These are phyloP conservation scores for Juncus effusus DNA, from an alignment of 176 grass and related monocot genomes.

Conservation along the genomic window DNA sequence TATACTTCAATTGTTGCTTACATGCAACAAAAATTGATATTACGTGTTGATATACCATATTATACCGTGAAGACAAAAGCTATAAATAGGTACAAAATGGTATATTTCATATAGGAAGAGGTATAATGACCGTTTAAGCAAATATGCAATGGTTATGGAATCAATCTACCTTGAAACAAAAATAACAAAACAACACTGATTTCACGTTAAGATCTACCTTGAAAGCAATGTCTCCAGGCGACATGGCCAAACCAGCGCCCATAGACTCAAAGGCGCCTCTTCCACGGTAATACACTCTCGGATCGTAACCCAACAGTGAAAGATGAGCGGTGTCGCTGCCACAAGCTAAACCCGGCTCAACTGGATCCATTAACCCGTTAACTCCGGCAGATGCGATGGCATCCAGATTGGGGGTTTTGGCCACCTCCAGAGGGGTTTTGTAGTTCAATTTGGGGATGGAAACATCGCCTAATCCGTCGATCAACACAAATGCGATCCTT, in stretches of 20 bases:
- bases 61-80: too few species aligned
- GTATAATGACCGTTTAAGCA: too few species aligned
- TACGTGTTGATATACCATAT: too few species aligned
- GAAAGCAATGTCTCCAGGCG: conserved; percentile 92
- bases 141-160: too few species aligned
- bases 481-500: conserved; percentile 66
- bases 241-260: conserved; percentile 87
- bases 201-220: conserved; percentile 36
- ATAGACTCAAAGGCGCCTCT: conserved; percentile 96
- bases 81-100: too few species aligned
- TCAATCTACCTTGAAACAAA: too few species aligned
- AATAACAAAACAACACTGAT: too few species aligned
- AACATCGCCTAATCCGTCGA: conserved; percentile 84
- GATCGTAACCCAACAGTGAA: conserved; percentile 79
- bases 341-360: conserved; percentile 76
- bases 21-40: too few species aligned
- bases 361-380: conserved; percentile 87
- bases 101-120: too few species aligned
- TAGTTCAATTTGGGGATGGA: conserved; percentile 45
- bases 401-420: conserved; percentile 44
- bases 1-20: too few species aligned
- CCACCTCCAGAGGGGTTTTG: conserved; percentile 48
- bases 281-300: conserved; percentile 79
- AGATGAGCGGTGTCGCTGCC: conserved; percentile 96
- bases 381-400: conserved; percentile 69